Evolutionary conservation across 1,284 basidiomycete species (phyloP).

Genomic region (Ustilago nuda): DNA sequence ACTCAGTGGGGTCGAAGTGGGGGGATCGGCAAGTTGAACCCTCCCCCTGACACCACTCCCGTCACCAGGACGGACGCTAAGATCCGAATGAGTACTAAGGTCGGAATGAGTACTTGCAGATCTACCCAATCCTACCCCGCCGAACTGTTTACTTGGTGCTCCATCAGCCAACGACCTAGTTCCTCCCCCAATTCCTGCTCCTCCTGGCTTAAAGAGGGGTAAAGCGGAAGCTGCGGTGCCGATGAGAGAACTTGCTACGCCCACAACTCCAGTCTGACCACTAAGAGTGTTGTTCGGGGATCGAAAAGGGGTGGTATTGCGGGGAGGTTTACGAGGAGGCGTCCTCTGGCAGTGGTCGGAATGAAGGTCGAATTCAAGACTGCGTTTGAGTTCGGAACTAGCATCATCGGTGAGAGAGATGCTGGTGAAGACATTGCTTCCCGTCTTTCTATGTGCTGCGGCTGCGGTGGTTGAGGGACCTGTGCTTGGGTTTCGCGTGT

Average conservation of each 20-base stretch:
- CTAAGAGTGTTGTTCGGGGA: background rate
- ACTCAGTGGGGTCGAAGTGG: background rate
- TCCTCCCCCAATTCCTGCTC: background rate
- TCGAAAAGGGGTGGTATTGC: background rate
- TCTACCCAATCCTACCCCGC: slow-evolving; percentile 18
- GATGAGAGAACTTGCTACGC: slow-evolving; percentile 3
- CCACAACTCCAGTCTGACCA: background rate
- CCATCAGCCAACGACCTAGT: slow-evolving; percentile 31
- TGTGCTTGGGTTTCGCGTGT: slow-evolving; percentile 6
- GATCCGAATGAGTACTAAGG: slow-evolving; percentile 17
- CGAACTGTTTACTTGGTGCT: slow-evolving; percentile 36
- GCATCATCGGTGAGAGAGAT: slow-evolving; percentile 46
- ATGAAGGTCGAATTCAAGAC: slow-evolving; percentile 29
- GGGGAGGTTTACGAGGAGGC: slow-evolving; percentile 3
- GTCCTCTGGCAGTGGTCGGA: slow-evolving; percentile 8
- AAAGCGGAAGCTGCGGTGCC: slow-evolving; percentile 5
- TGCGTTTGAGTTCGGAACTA: slow-evolving; percentile 25
- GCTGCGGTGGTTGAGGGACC: too few relatives aligned
- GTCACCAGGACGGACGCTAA: background rate
- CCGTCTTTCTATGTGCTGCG: slow-evolving; percentile 21
- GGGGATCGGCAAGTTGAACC: slow-evolving; percentile 26
- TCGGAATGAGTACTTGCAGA: slow-evolving; percentile 24
- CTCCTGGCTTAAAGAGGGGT: slow-evolving; percentile 7
- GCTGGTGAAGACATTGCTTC: slow-evolving; percentile 39
- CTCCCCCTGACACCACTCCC: slow-evolving; percentile 9